Conservation (phyloP, 352 stramenopile genomes). For the Thraustochytrium striatum region DNA sequence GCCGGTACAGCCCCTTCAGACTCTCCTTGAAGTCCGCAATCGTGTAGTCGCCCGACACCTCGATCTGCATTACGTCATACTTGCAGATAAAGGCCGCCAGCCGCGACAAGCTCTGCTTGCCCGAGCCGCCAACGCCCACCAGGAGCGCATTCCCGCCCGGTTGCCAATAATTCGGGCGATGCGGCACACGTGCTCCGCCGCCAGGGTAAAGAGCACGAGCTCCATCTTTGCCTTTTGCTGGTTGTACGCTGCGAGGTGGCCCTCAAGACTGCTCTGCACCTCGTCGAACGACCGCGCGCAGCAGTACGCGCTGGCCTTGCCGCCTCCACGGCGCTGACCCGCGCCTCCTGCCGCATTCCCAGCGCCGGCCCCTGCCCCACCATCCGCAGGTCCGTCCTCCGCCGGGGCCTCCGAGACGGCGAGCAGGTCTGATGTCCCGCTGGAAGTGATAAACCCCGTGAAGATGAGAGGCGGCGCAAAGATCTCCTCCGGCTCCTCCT, state of each 20-base stretch:
- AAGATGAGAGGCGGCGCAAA: slow-evolving; percentile 80
- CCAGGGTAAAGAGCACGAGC: slow-evolving; percentile 93
- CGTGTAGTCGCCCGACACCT: slow-evolving; percentile 88
- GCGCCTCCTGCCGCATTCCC: slow-evolving; percentile 51
- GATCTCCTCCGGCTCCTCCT: slow-evolving; percentile 69
- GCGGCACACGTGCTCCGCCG: slow-evolving; percentile 92
- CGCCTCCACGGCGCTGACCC: slow-evolving; percentile 62
- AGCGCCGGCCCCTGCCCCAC: background rate
- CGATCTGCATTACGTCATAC: slow-evolving; percentile 90
- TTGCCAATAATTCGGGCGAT: slow-evolving; percentile 94
- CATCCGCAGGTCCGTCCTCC: background rate
- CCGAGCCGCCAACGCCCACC: slow-evolving; percentile 91
- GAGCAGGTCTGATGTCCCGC: too few relatives aligned
- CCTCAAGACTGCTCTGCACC: slow-evolving; percentile 67
- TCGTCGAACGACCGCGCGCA: background rate
- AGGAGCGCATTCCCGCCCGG: slow-evolving; percentile 93
- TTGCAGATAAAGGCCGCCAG: slow-evolving; percentile 91
- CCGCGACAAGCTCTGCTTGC: slow-evolving; percentile 90
- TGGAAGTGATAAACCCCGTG: slow-evolving; percentile 89
- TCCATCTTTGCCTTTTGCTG: slow-evolving; percentile 97
- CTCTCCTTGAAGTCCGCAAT: slow-evolving; percentile 96
- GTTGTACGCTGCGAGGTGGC: slow-evolving; percentile 91
- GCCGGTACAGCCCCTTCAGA: slow-evolving; percentile 90
- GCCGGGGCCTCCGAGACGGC: slow-evolving; percentile 49
- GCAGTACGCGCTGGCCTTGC: slow-evolving; percentile 52